phyloP scores from a whole-genome alignment of 2,329 filamentous ascomycete genomes.

The Aspergillus sp. region DNA sequence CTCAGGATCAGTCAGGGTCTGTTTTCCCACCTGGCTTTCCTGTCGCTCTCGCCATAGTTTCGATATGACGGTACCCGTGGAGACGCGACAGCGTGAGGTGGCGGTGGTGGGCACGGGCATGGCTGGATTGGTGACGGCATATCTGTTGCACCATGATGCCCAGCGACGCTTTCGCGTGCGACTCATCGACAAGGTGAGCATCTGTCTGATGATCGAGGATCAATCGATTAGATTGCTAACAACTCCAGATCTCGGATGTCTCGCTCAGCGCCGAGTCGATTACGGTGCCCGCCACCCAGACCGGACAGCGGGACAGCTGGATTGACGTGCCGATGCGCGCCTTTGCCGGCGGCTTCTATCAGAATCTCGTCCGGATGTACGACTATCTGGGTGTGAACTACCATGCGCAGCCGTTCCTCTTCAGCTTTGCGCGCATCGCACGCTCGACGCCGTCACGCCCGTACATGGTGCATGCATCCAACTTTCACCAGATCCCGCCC shows the following conservation, averaged over 20 bases:
- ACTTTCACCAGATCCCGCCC: slow-evolving; percentile 51
- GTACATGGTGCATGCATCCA: slow-evolving; percentile 57
- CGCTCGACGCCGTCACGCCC: slow-evolving; percentile 16
- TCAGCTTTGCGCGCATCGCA: slow-evolving; percentile 46
- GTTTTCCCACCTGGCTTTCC: not conserved
- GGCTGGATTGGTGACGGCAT: slow-evolving; percentile 48
- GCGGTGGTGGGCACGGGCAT: slow-evolving; percentile 51
- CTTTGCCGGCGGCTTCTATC: slow-evolving; percentile 55
- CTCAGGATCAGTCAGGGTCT: not conserved
- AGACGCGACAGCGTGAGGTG: slow-evolving; percentile 23
- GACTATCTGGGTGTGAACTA: slow-evolving; percentile 53
- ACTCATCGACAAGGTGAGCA: slow-evolving; percentile 46
- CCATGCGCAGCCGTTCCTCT: slow-evolving; percentile 51
- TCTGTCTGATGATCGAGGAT: no score
- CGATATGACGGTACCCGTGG: not conserved
- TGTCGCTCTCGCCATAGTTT: not conserved
- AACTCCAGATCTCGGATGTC: not conserved
- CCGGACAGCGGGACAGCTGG: slow-evolving; percentile 19
- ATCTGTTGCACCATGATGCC: slow-evolving; percentile 44
- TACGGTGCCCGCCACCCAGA: not conserved
- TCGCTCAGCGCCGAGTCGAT: not conserved
- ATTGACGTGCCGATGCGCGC: slow-evolving; percentile 54
- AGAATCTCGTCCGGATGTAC: slow-evolving; percentile 57
- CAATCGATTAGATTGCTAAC: not conserved
- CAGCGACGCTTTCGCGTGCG: slow-evolving; percentile 43